phyloP scores from a whole-genome alignment of 2,329 filamentous ascomycete species.

The Trichoderma cornu-damae region DNA sequence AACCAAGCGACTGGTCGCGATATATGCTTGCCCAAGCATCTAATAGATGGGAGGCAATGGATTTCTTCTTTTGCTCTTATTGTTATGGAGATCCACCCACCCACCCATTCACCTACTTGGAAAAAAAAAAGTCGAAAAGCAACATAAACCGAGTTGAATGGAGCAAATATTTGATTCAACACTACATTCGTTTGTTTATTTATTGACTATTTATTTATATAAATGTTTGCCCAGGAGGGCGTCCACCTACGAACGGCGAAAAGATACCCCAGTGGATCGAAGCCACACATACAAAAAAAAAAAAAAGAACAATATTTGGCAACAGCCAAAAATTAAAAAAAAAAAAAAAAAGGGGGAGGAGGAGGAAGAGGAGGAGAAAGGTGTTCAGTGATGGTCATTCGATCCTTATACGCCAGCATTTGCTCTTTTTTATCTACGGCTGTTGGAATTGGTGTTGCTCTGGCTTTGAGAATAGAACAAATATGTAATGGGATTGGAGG shows the following conservation, averaged over 20 bases:
- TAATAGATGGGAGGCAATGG: background rate
- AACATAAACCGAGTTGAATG: background rate
- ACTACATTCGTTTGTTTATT: slow-evolving; percentile 9
- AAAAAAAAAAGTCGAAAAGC: background rate
- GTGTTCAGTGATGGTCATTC: slow-evolving; percentile 2
- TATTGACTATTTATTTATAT: slow-evolving; percentile 11
- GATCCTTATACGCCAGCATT: background rate
- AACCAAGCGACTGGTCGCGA: slow-evolving; percentile 5
- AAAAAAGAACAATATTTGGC: background rate
- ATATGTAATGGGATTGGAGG: slow-evolving; percentile 15
- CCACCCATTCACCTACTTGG: background rate
- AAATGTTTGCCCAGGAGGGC: background rate
- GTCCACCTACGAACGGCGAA: slow-evolving; percentile 12
- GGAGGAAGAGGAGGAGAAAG: background rate
- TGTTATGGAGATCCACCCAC: background rate
- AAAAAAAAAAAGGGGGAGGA: background rate
- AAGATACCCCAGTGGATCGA: slow-evolving; percentile 11
- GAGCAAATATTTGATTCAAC: background rate
- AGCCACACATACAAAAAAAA: slow-evolving; percentile 8
- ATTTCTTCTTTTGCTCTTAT: background rate
- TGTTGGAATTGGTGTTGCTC: slow-evolving; percentile 1
- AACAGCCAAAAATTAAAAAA: no score
- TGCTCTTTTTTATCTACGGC: background rate
- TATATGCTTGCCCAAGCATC: background rate
- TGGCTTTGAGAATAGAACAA: background rate